Evolutionary conservation across 2,329 filamentous ascomycete genomes (phyloP).

Genomic region (Cladosporium cucumerinum): DNA sequence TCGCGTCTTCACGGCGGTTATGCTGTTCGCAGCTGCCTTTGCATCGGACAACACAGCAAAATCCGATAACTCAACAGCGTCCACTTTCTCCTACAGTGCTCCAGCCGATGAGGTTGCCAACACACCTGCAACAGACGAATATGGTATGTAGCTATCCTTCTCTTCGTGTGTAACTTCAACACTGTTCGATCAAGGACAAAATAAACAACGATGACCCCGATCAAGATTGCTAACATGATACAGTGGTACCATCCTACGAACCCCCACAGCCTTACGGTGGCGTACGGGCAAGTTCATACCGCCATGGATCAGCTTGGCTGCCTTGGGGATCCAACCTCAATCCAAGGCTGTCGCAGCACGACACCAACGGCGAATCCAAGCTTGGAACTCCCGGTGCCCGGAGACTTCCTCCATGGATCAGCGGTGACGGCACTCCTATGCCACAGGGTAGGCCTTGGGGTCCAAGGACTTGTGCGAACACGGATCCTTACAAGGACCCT

Average conservation of each 20-base stretch:
- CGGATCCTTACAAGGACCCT: conserved; percentile 28
- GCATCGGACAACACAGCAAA: conserved; percentile 3
- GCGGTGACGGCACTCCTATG: conserved; percentile 20
- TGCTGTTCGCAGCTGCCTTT: conserved; percentile 12
- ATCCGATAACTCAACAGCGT: conserved; percentile 14
- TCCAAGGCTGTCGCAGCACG: conserved; percentile 22
- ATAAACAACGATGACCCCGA: not conserved
- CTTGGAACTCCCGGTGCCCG: conserved; percentile 28
- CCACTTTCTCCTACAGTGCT: conserved; percentile 8
- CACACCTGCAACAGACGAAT: conserved; percentile 6
- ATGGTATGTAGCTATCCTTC: not conserved
- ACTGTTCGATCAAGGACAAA: not conserved
- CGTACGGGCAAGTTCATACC: conserved; percentile 6
- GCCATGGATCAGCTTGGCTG: conserved; percentile 16
- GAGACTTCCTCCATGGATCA: conserved; percentile 25
- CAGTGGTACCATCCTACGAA: not conserved
- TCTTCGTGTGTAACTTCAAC: not conserved
- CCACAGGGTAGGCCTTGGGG: conserved; percentile 30
- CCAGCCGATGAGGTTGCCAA: conserved; percentile 5
- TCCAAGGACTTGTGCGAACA: conserved; percentile 24
- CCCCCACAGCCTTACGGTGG: conserved; percentile 10
- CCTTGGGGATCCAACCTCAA: conserved; percentile 5
- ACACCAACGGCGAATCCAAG: conserved; percentile 28
- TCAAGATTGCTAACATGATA: not conserved
- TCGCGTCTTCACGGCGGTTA: conserved; percentile 15